phyloP scores from a whole-genome alignment of 768 basidiomycete species.

The Goffeauzyma gilvescens region DNA sequence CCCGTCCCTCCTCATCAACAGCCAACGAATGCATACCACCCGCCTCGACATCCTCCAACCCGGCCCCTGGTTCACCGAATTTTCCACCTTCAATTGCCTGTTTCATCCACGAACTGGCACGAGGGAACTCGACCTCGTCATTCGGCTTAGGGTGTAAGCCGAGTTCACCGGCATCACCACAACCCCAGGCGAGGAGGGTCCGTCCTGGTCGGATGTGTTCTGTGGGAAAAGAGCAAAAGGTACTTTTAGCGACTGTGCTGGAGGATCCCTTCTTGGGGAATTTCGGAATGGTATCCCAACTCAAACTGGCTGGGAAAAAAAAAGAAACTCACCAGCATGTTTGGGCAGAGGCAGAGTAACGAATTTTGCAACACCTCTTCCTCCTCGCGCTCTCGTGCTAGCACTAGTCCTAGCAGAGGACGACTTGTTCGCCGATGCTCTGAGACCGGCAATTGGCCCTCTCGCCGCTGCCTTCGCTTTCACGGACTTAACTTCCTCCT shows the following conservation, averaged over 20 bases:
- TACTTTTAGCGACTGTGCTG: background rate
- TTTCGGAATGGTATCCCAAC: background rate
- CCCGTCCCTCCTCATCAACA: conserved; percentile 72
- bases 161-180: conserved; percentile 83
- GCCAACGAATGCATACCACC: conserved; percentile 82
- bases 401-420: background rate
- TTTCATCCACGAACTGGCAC: conserved; percentile 36
- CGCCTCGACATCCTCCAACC: conserved; percentile 60
- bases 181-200: conserved; percentile 62
- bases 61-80: conserved; percentile 41
- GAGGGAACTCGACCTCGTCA: background rate
- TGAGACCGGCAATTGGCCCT: background rate
- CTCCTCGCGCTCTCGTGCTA: background rate
- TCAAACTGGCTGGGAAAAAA: background rate
- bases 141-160: conserved; percentile 33
- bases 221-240: background rate
- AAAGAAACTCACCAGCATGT: background rate
- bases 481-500: no score
- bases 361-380: background rate
- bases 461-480: background rate
- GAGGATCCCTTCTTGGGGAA: background rate
- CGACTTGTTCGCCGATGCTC: background rate
- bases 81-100: conserved; percentile 50
- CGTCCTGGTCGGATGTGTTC: conserved; percentile 5
- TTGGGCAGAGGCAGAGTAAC: background rate